Evolutionary conservation across 2,329 filamentous ascomycete species (phyloP), one percentile per base, ranked within the genome.

Genomic region (Ascochyta lentis): DNA sequence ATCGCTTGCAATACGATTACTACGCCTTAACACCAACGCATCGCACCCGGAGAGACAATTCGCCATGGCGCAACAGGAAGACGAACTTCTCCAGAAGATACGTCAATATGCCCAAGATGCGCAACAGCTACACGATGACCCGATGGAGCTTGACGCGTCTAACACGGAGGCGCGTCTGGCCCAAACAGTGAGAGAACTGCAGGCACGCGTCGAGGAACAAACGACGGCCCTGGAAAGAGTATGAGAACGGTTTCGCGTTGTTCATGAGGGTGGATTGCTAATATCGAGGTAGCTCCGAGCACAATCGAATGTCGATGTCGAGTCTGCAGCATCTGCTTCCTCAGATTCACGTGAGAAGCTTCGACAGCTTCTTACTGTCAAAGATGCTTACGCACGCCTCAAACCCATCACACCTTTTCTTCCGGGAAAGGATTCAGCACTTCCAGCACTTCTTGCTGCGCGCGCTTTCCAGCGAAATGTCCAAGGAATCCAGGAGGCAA

Each of bases 381-480:
- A 85, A 64, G 77, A 80, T 45, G 89, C 89, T 3, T 91, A 92
- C 65, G 82, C 86, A 48, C 81, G 83, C 15, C 78, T 92, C 42
- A 82, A 85, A 12, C 78, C 83, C 39, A 80, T 83, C 13, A 82
- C 87, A 47, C 87, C 89, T 8, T 86, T 86, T 63, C 77, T 94
- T 22, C 90, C 91, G 3, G 80, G 82, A 23, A 78, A 85, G 9
- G 84, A 83, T 45, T 94, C 91, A 19, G 80, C 88, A 6, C 75
- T 95, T 6, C 89, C 90, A 3, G 85, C 87, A 6, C 79, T 96
- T 4, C 72, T 95, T 37, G 90, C 91, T 6, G 76, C 92, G 49
- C 86, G 89, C 47, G 86, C 84, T 65, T 87, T 88, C 3, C 83
- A 88, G 54, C 80, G 83, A 53, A 86, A 86, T 15, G 83, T 90